Evolutionary conservation across 371 early-diverging fungal genomes (phyloP), one percentile per base, ranked within the genome.

Genomic region (Haplosporangium sp.): DNA sequence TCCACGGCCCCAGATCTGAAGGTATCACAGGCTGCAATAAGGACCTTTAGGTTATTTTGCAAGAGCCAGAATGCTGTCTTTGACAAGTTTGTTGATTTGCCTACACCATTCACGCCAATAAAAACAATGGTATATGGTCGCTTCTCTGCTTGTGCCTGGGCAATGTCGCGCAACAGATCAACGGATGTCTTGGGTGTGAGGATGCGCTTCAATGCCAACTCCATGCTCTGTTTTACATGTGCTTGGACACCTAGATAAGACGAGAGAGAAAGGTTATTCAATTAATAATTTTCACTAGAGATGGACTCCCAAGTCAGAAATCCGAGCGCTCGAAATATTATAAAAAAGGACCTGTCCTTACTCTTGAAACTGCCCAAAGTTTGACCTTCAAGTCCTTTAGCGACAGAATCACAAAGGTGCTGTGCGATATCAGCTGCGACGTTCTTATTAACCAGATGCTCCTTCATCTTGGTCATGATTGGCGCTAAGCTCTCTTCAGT

Each of bases 1-100:
- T 99, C 99, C 39, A 99, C 98, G 8, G 99, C 99, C 57, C 99
- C 99, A 44, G 96, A 94, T 70, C 99, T 92, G 88, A 99, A 99
- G 6, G 99, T 99, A 87, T 99, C 99, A 83, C 99, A 98, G 3
- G 99, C 99, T 19, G 99, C 99, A 79, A 99, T 97, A 65, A 98
- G 88, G 8, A 99, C 95, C 58, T 91, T 92, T 67, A 94, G 88
- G 60, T 94, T 91, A 86, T 99, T 97, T 79, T 98, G 97, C 55
- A 99, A 84, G 40, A 99, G 85, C 99, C 99, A 99, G 83, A 96
- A 99, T 69, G 97, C 96, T 6, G 98, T 94, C 84, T 99, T 99
- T 74, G 98, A 95, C 60, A 99, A 84, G 65, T 99, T 98, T 63
- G 99, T 99, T 8, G 97, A 96, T 85, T 97, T 91, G 69, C 84